phyloP scores from a whole-genome alignment of 1,284 basidiomycete genomes.

The Rhodotorula sp. region DNA sequence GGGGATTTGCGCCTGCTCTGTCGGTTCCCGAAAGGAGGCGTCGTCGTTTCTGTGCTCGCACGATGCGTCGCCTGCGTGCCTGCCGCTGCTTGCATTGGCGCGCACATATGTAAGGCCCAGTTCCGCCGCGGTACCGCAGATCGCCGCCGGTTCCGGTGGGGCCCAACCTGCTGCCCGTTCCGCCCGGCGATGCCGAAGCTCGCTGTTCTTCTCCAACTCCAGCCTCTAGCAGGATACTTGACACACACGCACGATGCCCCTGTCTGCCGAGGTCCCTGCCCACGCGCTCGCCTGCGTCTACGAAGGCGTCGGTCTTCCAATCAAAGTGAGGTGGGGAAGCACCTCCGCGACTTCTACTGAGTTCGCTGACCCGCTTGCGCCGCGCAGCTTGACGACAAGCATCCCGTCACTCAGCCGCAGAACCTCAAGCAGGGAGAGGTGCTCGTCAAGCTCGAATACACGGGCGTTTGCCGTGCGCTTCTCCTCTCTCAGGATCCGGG shows the following conservation, averaged over 20 bases:
- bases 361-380: background rate
- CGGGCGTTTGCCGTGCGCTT: constrained; percentile 27
- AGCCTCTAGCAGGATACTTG: too few relatives aligned
- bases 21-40: too few relatives aligned
- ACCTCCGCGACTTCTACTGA: background rate
- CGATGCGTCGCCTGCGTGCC: too few relatives aligned
- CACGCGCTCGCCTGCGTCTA: constrained; percentile 7
- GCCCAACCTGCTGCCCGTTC: too few relatives aligned
- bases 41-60: too few relatives aligned
- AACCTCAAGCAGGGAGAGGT: constrained; percentile 76
- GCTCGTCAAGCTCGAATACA: constrained; percentile 65
- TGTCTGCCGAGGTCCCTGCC: background rate
- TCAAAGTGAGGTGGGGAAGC: constrained; percentile 28
- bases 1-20: too few relatives aligned
- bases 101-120: too few relatives aligned
- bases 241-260: background rate
- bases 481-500: too few relatives aligned
- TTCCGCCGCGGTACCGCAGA: too few relatives aligned
- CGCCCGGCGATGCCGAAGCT: too few relatives aligned
- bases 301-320: constrained; percentile 11
- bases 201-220: background rate
- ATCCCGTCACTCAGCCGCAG: constrained; percentile 61
- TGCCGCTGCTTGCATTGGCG: too few relatives aligned
- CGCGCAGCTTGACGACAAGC: constrained; percentile 40
- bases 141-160: too few relatives aligned